Percentiles rank a stretch among this genome's conserved stretches.
These are phyloP conservation scores for Exserohilum turcica DNA, from an alignment of 2,329 filamentous ascomycete species.

Conservation along the genomic window DNA sequence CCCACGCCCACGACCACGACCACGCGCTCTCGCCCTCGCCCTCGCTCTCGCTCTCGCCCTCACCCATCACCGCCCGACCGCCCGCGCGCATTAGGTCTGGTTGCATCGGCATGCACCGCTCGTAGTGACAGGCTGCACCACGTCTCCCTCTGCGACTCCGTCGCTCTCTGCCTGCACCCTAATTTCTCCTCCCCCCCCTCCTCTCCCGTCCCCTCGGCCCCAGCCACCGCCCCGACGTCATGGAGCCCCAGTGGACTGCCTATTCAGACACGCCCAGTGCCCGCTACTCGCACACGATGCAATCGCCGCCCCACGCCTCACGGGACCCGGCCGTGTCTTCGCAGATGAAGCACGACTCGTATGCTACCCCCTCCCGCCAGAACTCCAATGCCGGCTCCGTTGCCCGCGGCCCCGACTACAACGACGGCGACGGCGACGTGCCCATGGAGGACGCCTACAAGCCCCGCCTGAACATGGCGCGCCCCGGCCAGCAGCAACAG, in stretches of 20 bases:
- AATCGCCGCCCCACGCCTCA: slow-evolving; percentile 41
- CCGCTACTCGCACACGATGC: slow-evolving; percentile 47
- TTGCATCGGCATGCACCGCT: slow-evolving; percentile 44
- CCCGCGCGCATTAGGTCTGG: background rate
- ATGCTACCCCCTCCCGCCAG: slow-evolving; percentile 44
- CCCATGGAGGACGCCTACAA: slow-evolving; percentile 17
- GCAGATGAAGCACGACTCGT: slow-evolving; percentile 45
- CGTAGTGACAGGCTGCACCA: slow-evolving; percentile 38
- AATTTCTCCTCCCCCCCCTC: too few relatives aligned
- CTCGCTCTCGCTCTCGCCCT: background rate
- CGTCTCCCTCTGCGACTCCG: slow-evolving; percentile 42
- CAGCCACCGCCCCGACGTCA: slow-evolving; percentile 23
- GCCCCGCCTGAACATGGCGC: slow-evolving; percentile 20
- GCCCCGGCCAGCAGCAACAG: slow-evolving; percentile 72
- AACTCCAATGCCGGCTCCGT: slow-evolving; percentile 35
- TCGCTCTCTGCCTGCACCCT: slow-evolving; percentile 19
- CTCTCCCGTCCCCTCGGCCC: slow-evolving; percentile 11
- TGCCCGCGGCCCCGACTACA: slow-evolving; percentile 44
- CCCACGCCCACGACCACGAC: background rate
- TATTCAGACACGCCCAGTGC: slow-evolving; percentile 42
- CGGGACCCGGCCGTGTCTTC: slow-evolving; percentile 39
- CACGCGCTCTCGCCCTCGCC: background rate
- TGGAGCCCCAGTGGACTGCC: slow-evolving; percentile 49
- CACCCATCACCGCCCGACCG: background rate
- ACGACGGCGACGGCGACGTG: slow-evolving; percentile 47